phyloP scores from a whole-genome alignment of 1,284 basidiomycete genomes.

The Cutaneotrichosporon cavernicola region DNA sequence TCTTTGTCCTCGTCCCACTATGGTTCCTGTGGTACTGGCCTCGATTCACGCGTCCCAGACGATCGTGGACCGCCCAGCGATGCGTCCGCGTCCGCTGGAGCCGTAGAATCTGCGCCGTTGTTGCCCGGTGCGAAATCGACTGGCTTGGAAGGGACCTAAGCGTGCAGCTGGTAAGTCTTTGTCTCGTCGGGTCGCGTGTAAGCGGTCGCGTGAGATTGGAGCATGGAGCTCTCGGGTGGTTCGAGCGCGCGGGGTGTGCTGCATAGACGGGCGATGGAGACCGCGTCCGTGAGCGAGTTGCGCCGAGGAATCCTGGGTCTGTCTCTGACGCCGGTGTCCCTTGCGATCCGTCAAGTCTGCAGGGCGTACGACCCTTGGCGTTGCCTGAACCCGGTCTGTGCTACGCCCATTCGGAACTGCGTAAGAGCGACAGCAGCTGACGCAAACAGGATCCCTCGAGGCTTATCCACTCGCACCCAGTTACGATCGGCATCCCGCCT shows the following conservation, averaged over 20 bases:
- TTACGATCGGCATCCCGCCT: conserved; percentile 40
- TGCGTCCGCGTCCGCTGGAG: conserved; percentile 44
- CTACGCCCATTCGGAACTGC: background rate
- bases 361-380: background rate
- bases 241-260: background rate
- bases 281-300: background rate
- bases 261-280: background rate
- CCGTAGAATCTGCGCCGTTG: conserved; percentile 37
- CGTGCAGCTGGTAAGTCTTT: conserved; percentile 31
- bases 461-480: conserved; percentile 40
- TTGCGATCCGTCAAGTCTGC: too few relatives aligned
- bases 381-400: background rate
- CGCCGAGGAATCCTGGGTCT: background rate
- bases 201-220: conserved; percentile 9
- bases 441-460: conserved; percentile 30
- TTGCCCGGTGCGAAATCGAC: conserved; percentile 48
- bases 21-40: conserved; percentile 42
- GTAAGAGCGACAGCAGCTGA: background rate
- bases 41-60: conserved; percentile 32
- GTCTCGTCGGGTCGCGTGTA: background rate
- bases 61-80: conserved; percentile 39
- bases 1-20: conserved; percentile 38
- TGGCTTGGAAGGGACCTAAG: conserved; percentile 43
- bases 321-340: background rate
- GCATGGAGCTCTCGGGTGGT: background rate